Base-by-base conservation (phyloP, 140 eudicot genomes). In the Cichorium intybus region DNA sequence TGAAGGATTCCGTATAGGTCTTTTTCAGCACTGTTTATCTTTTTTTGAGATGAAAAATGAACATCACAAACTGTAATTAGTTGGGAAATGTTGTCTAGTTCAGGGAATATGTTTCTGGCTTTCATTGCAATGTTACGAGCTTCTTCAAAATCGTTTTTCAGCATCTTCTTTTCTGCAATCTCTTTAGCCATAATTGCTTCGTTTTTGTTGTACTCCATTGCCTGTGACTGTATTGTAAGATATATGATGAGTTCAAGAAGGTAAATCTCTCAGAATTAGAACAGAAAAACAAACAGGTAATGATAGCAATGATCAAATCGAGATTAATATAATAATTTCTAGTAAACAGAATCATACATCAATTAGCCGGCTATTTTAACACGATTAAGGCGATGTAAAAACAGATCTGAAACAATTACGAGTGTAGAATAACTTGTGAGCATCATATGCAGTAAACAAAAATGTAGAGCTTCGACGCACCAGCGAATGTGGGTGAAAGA, bases 131-230 rank as follows among this genome's bases (percentile, higher is more conserved):
- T 52, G 76, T 63, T 89, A 6, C 76, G 84, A 63, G 97, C 97
- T 35, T 89, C 95, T 71, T 73, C 83, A 72, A 83, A 89, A 53
- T 89, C 97, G 54, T 83, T 77, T 8, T 24, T 79, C 29, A 14
- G 49, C 97, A 89, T 83, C 76, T 81, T 89, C 69, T 71, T 78
- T 77, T 86, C 91, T 7, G 97, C 95, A 56, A 86, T 37, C 21
- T 31, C 64, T 66, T 61, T 86, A 56, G 95, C 97, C 81, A 88
- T 76, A 66, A 73, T 18, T 24, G 97, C 91, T 58, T 89, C 97
- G 33, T 89, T 95, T 77, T 76, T 83, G 87, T 86, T 89, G 70
- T 95, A 86, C 73, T 89, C 97, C 97, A 89, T 88, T 50, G 41
- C n/a, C n/a, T n/a, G n/a, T n/a, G n/a, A n/a, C n/a, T n/a, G n/a